phyloP scores from a whole-genome alignment of 257 asterid species.

The Misopates orontium region DNA sequence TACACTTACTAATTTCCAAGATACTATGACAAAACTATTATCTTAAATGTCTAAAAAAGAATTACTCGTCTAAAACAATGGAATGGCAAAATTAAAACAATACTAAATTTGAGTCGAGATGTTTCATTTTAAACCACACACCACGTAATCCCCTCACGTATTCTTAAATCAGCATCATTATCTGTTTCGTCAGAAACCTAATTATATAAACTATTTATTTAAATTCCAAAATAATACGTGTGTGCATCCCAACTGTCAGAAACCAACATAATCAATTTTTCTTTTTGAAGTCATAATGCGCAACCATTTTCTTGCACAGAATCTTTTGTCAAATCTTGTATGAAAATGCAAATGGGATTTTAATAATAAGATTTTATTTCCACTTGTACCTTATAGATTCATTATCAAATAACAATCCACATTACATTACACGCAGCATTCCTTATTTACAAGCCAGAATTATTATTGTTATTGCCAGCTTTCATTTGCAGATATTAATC shows the following conservation, averaged over 20 bases:
- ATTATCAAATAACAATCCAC: constrained; percentile 4
- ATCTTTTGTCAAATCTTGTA: background rate
- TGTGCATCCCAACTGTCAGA: constrained; percentile 27
- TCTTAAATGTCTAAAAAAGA: no score
- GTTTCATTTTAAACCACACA: no score
- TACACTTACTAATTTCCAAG: no score
- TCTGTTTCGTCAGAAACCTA: no score
- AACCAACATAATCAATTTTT: constrained; percentile 16
- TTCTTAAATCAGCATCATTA: no score
- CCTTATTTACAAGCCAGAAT: background rate
- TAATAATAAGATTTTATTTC: constrained; percentile 17
- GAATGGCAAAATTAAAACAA: no score
- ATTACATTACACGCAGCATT: background rate
- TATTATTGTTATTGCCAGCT: constrained; percentile 32
- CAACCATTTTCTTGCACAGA: constrained; percentile 25
- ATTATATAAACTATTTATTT: no score
- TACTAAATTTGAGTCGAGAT: no score
- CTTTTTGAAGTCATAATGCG: constrained; percentile 11
- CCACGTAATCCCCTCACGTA: no score
- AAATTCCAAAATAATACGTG: background rate
- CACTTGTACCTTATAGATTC: constrained; percentile 7
- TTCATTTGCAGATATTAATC: background rate
- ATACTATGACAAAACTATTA: no score
- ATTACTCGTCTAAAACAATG: no score
- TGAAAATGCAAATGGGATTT: constrained; percentile 22